Conservation (phyloP, 805 yeast genomes). For the Scheffersomyces ergatensis region DNA sequence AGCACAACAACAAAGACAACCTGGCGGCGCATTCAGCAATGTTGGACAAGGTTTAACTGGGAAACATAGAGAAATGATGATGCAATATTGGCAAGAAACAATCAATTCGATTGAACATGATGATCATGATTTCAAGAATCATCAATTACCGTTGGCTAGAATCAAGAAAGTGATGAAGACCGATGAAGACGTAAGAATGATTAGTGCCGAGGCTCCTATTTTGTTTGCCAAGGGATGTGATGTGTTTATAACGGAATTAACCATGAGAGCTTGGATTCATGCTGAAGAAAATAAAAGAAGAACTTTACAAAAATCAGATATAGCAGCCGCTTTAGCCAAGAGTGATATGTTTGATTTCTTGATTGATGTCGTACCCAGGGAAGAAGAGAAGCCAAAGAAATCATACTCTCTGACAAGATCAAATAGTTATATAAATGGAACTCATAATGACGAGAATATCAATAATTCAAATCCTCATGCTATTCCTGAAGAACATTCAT, state of each 20-base stretch:
- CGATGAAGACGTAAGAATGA: slow-evolving; percentile 96
- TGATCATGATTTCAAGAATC: slow-evolving; percentile 89
- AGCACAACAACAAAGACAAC: slow-evolving; percentile 42
- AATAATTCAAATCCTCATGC: not conserved
- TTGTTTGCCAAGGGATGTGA: slow-evolving; percentile 98
- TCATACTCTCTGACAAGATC: slow-evolving; percentile 20
- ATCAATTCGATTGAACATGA: slow-evolving; percentile 86
- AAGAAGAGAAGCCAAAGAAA: slow-evolving; percentile 62
- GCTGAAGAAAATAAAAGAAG: slow-evolving; percentile 96
- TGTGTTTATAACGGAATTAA: slow-evolving; percentile 90
- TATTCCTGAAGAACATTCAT: not conserved
- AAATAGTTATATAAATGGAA: slow-evolving; percentile 11
- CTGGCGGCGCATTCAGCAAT: slow-evolving; percentile 73
- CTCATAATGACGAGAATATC: slow-evolving; percentile 3
- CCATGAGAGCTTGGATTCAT: slow-evolving; percentile 99
- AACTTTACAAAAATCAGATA: slow-evolving; percentile 90
- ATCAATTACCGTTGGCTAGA: slow-evolving; percentile 92
- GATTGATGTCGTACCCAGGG: slow-evolving; percentile 94
- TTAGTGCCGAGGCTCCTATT: slow-evolving; percentile 97
- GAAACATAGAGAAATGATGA: slow-evolving; percentile 79
- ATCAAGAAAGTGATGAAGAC: slow-evolving; percentile 98
- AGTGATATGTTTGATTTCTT: slow-evolving; percentile 97
- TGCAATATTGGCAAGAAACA: slow-evolving; percentile 97
- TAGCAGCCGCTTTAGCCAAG: slow-evolving; percentile 91
- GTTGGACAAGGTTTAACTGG: slow-evolving; percentile 92